A percentile compares a stretch with the other conserved stretches of the same genome.
These are phyloP conservation scores for Ceratobasidium sp. DNA, from an alignment of 1,284 basidiomycete species.

Conservation along the genomic window DNA sequence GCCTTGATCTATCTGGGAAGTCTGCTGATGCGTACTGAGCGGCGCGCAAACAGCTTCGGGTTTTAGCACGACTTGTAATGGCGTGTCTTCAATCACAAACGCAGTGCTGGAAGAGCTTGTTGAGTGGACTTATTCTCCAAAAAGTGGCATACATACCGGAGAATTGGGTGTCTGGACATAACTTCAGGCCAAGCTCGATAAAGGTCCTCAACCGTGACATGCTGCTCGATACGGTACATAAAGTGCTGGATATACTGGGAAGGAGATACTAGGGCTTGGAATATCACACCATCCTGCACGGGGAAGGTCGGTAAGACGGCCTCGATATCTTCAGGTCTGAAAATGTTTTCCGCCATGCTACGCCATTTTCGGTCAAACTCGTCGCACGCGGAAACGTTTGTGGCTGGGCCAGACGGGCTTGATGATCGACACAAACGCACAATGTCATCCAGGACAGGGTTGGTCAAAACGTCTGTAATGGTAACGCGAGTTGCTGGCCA, in stretches of 20 bases:
- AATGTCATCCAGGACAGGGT: slow-evolving; percentile 5
- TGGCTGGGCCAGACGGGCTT: too few species aligned
- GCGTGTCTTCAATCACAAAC: slow-evolving; percentile 49
- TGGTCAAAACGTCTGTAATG: slow-evolving; percentile 54
- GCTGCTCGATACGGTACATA: slow-evolving; percentile 45
- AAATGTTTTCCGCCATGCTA: slow-evolving; percentile 15
- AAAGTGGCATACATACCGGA: slow-evolving; percentile 55
- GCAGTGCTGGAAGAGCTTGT: slow-evolving; percentile 51
- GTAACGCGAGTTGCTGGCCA: slow-evolving; percentile 48
- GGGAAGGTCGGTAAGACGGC: slow-evolving; percentile 60
- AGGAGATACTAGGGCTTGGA: slow-evolving; percentile 56
- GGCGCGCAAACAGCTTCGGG: slow-evolving; percentile 27
- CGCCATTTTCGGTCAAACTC: slow-evolving; percentile 29
- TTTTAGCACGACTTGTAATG: slow-evolving; percentile 51
- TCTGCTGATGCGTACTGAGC: background rate
- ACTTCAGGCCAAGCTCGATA: slow-evolving; percentile 55
- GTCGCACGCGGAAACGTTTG: background rate
- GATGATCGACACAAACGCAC: background rate
- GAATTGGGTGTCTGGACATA: slow-evolving; percentile 55
- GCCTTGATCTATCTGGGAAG: background rate
- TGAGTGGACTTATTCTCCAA: slow-evolving; percentile 49
- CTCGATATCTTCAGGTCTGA: slow-evolving; percentile 50
- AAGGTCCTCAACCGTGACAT: background rate
- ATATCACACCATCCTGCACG: slow-evolving; percentile 63
- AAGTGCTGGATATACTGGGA: slow-evolving; percentile 63